Conservation (phyloP, 345 rosid genomes). For the Dimocarpus longan region DNA sequence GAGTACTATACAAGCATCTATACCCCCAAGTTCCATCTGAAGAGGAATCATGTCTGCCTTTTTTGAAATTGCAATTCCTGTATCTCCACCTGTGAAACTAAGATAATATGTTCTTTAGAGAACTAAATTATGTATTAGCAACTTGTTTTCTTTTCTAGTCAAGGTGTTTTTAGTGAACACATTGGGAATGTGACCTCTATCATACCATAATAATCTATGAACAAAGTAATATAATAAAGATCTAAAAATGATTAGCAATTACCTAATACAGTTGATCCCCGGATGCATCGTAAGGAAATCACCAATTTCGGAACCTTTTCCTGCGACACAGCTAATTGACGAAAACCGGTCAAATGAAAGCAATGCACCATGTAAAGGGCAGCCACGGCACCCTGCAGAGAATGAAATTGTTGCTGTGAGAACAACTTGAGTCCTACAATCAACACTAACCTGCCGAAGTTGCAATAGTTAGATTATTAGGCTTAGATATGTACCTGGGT, state of each 20-base stretch:
- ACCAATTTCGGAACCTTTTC: constrained; percentile 97
- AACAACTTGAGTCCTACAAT: background rate
- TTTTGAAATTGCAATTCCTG: constrained; percentile 85
- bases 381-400: constrained; percentile 85
- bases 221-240: background rate
- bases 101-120: background rate
- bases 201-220: background rate
- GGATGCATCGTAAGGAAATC: constrained; percentile 99
- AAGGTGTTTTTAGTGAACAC: too few species aligned
- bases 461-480: background rate
- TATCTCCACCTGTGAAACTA: constrained; percentile 98
- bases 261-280: constrained; percentile 95
- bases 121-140: too few species aligned
- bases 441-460: background rate
- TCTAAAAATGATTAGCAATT: background rate
- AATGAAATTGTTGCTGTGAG: background rate
- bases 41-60: constrained; percentile 97
- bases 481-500: constrained; percentile 59
- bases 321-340: constrained; percentile 87
- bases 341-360: constrained; percentile 95
- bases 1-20: constrained; percentile 92
- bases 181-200: too few species aligned
- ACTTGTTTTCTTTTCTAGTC: too few species aligned
- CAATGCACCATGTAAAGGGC: constrained; percentile 96
- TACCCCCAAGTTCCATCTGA: constrained; percentile 97